These are phyloP conservation scores for Sicyos baderoa DNA, from an alignment of 306 rosid species.

Conservation along the genomic window DNA sequence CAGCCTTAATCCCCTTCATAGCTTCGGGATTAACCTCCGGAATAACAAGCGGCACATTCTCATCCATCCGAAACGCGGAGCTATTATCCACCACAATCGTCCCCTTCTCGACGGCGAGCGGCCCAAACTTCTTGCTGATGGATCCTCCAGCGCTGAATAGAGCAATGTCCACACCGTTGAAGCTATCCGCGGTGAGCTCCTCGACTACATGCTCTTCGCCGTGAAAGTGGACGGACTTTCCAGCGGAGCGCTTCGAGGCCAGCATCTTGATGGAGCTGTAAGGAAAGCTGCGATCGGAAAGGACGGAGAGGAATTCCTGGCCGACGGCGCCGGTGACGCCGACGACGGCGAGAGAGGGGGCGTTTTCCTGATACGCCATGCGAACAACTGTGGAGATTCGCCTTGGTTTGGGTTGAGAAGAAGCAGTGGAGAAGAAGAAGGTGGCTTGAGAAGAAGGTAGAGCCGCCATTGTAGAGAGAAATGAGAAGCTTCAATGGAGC, in stretches of 20 bases:
- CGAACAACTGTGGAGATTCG: constrained; percentile 34
- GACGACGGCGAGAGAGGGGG: constrained; percentile 73
- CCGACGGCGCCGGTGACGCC: constrained; percentile 99
- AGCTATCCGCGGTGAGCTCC: constrained; percentile 80
- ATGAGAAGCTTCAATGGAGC: constrained; percentile 21
- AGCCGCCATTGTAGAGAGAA: constrained; percentile 31
- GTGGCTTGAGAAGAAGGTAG: constrained; percentile 12
- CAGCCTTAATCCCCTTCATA: constrained; percentile 54
- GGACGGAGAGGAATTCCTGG: constrained; percentile 88
- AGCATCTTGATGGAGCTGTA: constrained; percentile 94
- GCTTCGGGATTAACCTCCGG: constrained; percentile 98
- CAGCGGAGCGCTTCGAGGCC: constrained; percentile 89
- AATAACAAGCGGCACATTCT: constrained; percentile 72
- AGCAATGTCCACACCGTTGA: constrained; percentile 75
- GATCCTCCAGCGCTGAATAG: constrained; percentile 97
- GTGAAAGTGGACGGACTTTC: constrained; percentile 46
- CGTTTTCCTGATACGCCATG: constrained; percentile 66
- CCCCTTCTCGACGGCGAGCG: constrained; percentile 73
- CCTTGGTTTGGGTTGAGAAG: constrained; percentile 11
- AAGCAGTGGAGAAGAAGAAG: constrained; percentile 25
- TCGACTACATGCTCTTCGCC: constrained; percentile 53
- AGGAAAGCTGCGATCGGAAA: constrained; percentile 86
- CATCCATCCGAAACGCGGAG: constrained; percentile 89
- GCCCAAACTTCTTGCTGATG: constrained; percentile 72
- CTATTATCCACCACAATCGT: constrained; percentile 82